These are phyloP conservation scores for Geoglossum cookeanum DNA, from an alignment of 2,329 filamentous ascomycete genomes.

Conservation along the genomic window DNA sequence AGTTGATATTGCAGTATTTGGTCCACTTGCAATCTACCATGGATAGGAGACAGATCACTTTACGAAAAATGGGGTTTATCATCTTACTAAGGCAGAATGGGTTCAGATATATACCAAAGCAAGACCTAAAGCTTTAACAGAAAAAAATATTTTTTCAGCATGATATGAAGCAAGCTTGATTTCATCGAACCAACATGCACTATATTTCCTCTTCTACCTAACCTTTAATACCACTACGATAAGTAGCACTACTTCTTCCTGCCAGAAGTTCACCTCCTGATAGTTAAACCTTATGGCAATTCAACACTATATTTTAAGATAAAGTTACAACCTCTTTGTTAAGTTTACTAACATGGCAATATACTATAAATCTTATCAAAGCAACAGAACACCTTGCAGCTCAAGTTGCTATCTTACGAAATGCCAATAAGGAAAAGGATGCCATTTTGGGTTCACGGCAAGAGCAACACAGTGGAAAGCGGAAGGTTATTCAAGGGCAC, in stretches of 20 bases:
- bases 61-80: too few species aligned
- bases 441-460: too few species aligned
- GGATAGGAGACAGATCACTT: too few species aligned
- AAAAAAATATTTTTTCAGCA: background rate
- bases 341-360: background rate
- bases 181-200: background rate
- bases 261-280: background rate
- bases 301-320: background rate
- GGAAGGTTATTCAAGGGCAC: too few species aligned
- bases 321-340: background rate
- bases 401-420: too few species aligned
- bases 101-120: background rate
- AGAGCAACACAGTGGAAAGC: too few species aligned
- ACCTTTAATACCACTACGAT: background rate
- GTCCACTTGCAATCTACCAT: too few species aligned
- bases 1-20: too few species aligned
- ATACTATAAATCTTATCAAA: background rate
- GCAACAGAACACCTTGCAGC: too few species aligned
- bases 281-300: background rate
- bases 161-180: background rate
- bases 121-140: background rate
- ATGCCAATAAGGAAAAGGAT: too few species aligned
- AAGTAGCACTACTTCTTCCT: background rate
- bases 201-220: background rate
- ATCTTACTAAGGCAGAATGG: too few species aligned